A percentile compares a stretch with the other conserved stretches of the same genome.
These are phyloP conservation scores for Ophiostoma australiae DNA, from an alignment of 2,329 filamentous ascomycete species.

Conservation along the genomic window DNA sequence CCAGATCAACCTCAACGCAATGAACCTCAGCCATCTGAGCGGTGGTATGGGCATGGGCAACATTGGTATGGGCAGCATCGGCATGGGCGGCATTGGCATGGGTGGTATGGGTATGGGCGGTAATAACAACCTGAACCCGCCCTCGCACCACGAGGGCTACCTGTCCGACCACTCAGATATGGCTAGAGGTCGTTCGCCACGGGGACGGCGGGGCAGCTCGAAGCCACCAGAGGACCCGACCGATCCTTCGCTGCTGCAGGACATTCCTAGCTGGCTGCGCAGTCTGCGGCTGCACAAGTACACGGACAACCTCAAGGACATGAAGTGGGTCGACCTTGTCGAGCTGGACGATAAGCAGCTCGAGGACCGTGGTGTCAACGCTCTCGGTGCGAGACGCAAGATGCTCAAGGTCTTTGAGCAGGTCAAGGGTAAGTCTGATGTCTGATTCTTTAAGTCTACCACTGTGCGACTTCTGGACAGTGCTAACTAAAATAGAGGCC, in stretches of 20 bases:
- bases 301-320: constrained; percentile 94
- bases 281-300: constrained; percentile 97
- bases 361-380: constrained; percentile 90
- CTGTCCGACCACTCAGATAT: constrained; percentile 92
- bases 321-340: constrained; percentile 91
- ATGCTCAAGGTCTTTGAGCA: constrained; percentile 99
- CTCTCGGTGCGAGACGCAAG: constrained; percentile 88
- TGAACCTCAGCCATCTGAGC: constrained; percentile 41
- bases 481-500: constrained; percentile 50
- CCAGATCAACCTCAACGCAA: constrained; percentile 36
- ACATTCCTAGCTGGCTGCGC: constrained; percentile 93
- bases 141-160: constrained; percentile 65
- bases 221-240: constrained; percentile 98
- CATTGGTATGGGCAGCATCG: constrained; percentile 10
- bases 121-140: constrained; percentile 7
- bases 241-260: constrained; percentile 80
- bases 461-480: neutral
- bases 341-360: constrained; percentile 89
- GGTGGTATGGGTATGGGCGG: constrained; percentile 6
- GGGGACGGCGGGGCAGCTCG: constrained; percentile 86
- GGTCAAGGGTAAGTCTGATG: constrained; percentile 60
- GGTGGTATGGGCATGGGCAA: constrained; percentile 17
- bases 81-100: constrained; percentile 40
- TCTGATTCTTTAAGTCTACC: neutral
- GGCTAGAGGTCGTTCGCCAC: constrained; percentile 80